Base-by-base conservation (phyloP, 1,284 basidiomycete genomes). In the Xerocomus nothofagi region DNA sequence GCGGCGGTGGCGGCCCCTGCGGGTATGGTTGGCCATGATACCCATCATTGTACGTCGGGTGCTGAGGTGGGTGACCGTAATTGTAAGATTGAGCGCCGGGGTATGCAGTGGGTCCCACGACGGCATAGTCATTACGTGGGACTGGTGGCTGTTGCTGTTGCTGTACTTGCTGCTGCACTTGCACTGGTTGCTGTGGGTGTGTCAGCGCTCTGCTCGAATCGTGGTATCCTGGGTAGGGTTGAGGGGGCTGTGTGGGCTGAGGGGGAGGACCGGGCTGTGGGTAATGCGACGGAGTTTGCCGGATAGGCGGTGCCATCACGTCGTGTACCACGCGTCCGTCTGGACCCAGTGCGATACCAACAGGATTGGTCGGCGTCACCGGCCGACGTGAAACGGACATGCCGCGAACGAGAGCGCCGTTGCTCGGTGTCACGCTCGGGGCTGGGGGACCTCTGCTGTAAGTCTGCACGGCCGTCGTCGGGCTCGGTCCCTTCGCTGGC, bases 311-410 rank as follows among this genome's bases (percentile, higher is more conserved):
- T 5, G 55, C 59, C 63, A 66, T 68, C 48, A 57, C 39, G 27
- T 66, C 67, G n/a, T 66, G 65, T 18, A 68, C 49, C 11, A 66
- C 65, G 1, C 66, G 55, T 18, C 65, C 67, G 23, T 66, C 67
- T 0, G 60, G 64, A 8, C 67, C 67, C 2, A 71, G 51, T 1
- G 57, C 53, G 23, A 69, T 67, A 14, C 65, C 63, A 6, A 62
- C 65, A 0, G 57, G 64, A 56, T 50, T 68, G 41, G 46, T 57
- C 0, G 65, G 66, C 32, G 66, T 66, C 33, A 69, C 56, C 0
- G 63, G 54, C 2, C 57, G 51, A 31, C 31, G 56, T 1, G 63
- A 47, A 2, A 57, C 26, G 0, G 64, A 66, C 36, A 36, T 4
- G 1, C 49, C 51, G 6, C 67, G 67, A 6, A 39, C 29, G 3